A percentile compares a stretch with the other conserved stretches of the same genome.
phyloP scores from a whole-genome alignment of 805 yeast genomes.

The Zygotorulaspora chibaensis region DNA sequence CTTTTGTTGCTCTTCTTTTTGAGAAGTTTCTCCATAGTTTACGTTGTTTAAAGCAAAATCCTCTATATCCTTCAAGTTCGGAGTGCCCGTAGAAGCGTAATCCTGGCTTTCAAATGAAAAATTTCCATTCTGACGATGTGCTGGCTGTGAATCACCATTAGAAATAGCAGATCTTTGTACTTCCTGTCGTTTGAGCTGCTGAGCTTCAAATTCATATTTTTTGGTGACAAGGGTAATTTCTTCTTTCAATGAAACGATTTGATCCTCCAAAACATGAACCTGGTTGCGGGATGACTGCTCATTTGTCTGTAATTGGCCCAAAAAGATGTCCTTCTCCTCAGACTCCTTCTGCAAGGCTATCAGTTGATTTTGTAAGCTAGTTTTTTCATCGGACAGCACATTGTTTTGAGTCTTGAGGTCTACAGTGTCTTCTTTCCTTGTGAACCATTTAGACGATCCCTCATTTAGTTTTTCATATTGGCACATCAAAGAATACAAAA shows the following conservation, averaged over 20 bases:
- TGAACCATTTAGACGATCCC: constrained; percentile 36
- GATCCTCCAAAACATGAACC: constrained; percentile 8
- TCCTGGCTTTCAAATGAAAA: not conserved
- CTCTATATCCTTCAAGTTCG: constrained; percentile 31
- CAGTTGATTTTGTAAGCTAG: constrained; percentile 12
- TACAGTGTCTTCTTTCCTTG: constrained; percentile 17
- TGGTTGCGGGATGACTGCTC: constrained; percentile 8
- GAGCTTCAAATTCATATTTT: constrained; percentile 11
- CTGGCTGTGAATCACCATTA: constrained; percentile 1
- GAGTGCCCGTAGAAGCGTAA: constrained; percentile 30
- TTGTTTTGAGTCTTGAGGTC: constrained; percentile 9
- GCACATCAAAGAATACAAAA: constrained; percentile 71
- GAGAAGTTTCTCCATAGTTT: constrained; percentile 29
- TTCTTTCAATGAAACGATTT: constrained; percentile 11
- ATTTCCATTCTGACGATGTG: not conserved
- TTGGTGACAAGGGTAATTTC: constrained; percentile 7
- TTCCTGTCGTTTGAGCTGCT: constrained; percentile 7
- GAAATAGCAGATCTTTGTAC: not conserved
- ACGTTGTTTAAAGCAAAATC: constrained; percentile 33
- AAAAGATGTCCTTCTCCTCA: constrained; percentile 16
- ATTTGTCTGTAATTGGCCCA: constrained; percentile 5
- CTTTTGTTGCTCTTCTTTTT: constrained; percentile 15
- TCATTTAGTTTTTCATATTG: constrained; percentile 51
- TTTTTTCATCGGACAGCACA: constrained; percentile 11
- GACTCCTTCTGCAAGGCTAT: constrained; percentile 15